A percentile compares a stretch with the other conserved stretches of the same genome.
Evolutionary conservation across 2,329 filamentous ascomycete genomes (phyloP).

Genomic region (Fonsecaea erecta): DNA sequence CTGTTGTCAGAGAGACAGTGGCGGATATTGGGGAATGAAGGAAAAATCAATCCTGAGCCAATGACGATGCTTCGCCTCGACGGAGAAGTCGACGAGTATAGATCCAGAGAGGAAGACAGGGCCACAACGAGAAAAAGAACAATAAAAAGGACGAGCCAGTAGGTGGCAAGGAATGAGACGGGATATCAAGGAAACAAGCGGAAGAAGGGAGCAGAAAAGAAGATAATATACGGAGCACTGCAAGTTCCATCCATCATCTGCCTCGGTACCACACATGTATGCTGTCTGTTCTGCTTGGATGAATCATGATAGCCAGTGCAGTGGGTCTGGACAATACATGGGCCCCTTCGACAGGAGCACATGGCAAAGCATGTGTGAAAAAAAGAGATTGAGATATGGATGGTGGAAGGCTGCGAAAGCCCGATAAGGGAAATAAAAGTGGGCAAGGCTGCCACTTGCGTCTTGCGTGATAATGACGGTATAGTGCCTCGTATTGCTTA

Average conservation of each 20-base stretch:
- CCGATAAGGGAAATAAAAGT: conserved; percentile 9
- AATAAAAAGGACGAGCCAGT: background rate
- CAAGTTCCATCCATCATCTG: background rate
- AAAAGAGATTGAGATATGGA: background rate
- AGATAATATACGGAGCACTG: background rate
- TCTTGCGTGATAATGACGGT: no score
- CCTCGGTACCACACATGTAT: background rate
- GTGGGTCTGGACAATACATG: background rate
- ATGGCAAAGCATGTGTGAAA: background rate
- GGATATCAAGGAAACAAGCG: background rate
- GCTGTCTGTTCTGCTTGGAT: background rate
- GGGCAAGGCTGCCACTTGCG: conserved; percentile 7
- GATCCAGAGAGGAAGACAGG: background rate
- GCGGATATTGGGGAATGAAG: background rate
- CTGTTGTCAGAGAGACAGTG: background rate
- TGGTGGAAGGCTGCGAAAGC: background rate
- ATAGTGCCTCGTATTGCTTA: no score
- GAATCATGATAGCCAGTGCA: background rate
- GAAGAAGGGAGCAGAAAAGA: background rate
- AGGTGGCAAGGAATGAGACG: background rate
- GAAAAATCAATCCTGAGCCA: background rate
- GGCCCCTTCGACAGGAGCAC: background rate
- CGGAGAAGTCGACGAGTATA: background rate
- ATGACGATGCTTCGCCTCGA: background rate
- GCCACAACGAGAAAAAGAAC: background rate